These are phyloP conservation scores for Cutaneotrichosporon mucoides DNA, from an alignment of 1,284 basidiomycete species.

Conservation along the genomic window DNA sequence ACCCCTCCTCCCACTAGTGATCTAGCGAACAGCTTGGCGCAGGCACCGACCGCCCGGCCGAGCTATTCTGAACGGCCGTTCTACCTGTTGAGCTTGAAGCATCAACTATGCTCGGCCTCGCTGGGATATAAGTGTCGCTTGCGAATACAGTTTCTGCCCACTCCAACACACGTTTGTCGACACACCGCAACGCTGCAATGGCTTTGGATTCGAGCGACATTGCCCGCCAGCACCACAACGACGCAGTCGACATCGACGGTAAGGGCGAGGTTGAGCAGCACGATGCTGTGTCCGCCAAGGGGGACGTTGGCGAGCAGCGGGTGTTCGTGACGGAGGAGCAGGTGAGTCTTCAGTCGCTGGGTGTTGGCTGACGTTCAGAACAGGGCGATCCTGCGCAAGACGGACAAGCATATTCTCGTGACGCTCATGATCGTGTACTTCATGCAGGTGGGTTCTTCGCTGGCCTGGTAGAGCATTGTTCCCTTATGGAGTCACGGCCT, in stretches of 20 bases:
- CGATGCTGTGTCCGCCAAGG: conserved; percentile 12
- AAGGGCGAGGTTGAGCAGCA: conserved; percentile 13
- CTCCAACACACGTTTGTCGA: no score
- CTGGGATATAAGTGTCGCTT: no score
- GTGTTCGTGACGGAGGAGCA: conserved; percentile 30
- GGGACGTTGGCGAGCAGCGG: conserved; percentile 13
- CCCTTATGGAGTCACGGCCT: no score
- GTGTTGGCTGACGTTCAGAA: conserved; percentile 16
- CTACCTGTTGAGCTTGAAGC: no score
- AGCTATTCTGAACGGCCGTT: no score
- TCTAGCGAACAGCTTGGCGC: no score
- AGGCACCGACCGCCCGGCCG: no score
- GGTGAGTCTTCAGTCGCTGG: conserved; percentile 13
- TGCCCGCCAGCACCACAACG: neutral
- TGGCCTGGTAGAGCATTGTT: no score
- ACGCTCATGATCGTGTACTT: conserved; percentile 43
- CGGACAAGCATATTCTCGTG: conserved; percentile 31
- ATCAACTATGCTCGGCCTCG: no score
- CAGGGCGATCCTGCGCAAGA: conserved; percentile 25
- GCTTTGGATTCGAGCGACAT: neutral
- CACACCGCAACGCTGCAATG: no score
- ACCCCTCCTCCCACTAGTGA: no score
- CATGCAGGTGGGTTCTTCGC: conserved; percentile 29
- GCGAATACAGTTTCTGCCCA: no score
- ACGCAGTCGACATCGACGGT: neutral